Evolutionary conservation across 768 basidiomycete species (phyloP), one percentile per base, ranked within the genome.

Genomic region (Inosperma sp.): DNA sequence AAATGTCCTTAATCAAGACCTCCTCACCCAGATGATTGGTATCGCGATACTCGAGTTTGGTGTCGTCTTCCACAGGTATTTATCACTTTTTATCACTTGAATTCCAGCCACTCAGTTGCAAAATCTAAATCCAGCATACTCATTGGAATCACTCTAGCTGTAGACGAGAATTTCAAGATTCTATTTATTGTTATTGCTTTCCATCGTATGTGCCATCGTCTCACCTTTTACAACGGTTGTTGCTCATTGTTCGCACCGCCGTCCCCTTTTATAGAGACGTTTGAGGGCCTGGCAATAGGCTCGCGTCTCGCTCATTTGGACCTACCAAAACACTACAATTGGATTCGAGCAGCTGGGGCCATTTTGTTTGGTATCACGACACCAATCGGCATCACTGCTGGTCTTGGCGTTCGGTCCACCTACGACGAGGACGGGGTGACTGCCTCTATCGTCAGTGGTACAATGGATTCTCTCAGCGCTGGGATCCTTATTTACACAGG

Each of bases 261-360:
- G 80, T 37, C 97, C 96, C 61, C n/a, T n/a, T n/a, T n/a, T n/a
- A n/a, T n/a, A n/a, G n/a, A n/a, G n/a, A n/a, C n/a, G n/a, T n/a
- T n/a, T n/a, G 95, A 98, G 66, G 95, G 93, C 17, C 78, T 97
- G 35, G 95, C 92, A 65, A 73, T 98, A 16, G 95, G 94, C 7
- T 84, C 93, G 0, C 88, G 95, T 7, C 73, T 97, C 8, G 90
- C 94, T 1, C 82, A 75, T 64, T 76, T 97, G 62, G 68, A 70
- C 12, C 71, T 92, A 2, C 76, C 86, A 0, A 55, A 63, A 1
- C 62, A 65, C 52, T 87, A 82, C 61, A 67, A 63, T 49, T 82
- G 69, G 65, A 65, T 87, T 2, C 85, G 88, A 3, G 62, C 80
- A 36, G 55, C 68, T 26, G 88, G 74, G 3, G 88, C 83, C 5